phyloP scores from a whole-genome alignment of 331 rosid genomes.

The Telfairia occidentalis region DNA sequence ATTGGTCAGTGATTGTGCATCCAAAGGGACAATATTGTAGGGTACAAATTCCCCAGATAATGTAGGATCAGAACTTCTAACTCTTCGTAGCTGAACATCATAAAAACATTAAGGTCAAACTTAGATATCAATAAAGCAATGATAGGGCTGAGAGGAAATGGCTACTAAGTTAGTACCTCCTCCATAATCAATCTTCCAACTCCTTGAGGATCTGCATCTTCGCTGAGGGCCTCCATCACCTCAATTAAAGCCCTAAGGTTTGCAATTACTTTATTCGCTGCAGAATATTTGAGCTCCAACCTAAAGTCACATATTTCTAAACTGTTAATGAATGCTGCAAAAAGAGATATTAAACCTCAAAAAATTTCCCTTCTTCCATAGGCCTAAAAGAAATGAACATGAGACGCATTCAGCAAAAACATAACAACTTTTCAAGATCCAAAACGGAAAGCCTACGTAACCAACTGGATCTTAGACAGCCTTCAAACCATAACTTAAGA shows the following conservation, averaged over 20 bases:
- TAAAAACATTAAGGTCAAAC: background rate
- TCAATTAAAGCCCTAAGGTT: slow-evolving; percentile 75
- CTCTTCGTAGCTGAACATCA: slow-evolving; percentile 55
- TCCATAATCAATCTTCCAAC: slow-evolving; percentile 72
- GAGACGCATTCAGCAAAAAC: background rate
- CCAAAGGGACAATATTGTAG: slow-evolving; percentile 84
- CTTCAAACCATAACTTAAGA: background rate
- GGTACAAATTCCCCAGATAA: slow-evolving; percentile 64
- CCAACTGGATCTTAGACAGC: background rate
- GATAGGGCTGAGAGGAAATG: slow-evolving; percentile 5
- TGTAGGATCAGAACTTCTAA: slow-evolving; percentile 38
- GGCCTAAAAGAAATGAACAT: background rate
- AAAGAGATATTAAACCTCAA: background rate
- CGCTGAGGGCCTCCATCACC: slow-evolving; percentile 83
- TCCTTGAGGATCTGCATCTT: slow-evolving; percentile 69
- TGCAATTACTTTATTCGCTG: slow-evolving; percentile 63
- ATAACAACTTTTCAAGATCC: background rate
- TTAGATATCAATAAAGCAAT: background rate
- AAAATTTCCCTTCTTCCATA: background rate
- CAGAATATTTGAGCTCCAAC: slow-evolving; percentile 39
- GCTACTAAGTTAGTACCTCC: slow-evolving; percentile 49
- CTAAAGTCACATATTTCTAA: slow-evolving; percentile 22
- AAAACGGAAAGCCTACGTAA: too few relatives aligned
- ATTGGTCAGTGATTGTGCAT: slow-evolving; percentile 63
- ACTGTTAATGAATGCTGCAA: background rate